A percentile compares a stretch with the other conserved stretches of the same genome.
These are phyloP conservation scores for Rhizopogon vesiculosus DNA, from an alignment of 768 basidiomycete species.

Conservation along the genomic window DNA sequence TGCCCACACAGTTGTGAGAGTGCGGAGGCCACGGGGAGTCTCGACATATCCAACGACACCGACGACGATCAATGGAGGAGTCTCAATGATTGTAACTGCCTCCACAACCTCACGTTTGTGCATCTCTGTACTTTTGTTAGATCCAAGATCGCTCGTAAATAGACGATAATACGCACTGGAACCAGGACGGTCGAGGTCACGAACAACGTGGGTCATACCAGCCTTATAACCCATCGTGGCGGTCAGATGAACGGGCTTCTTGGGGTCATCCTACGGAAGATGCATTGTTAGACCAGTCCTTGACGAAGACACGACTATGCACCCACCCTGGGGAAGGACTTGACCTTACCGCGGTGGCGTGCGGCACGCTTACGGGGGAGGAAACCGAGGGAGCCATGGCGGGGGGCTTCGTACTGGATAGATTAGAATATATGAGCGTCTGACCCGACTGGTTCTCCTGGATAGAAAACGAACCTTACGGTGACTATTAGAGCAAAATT, in stretches of 20 bases:
- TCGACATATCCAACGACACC: slow-evolving; percentile 99
- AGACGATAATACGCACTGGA: slow-evolving; percentile 69
- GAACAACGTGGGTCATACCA: slow-evolving; percentile 99
- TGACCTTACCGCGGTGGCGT: slow-evolving; percentile 98
- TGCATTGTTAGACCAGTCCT: slow-evolving; percentile 5
- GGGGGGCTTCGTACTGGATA: slow-evolving; percentile 91
- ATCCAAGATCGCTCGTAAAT: neutral
- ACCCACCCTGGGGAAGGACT: slow-evolving; percentile 96
- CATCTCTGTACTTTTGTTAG: slow-evolving; percentile 65
- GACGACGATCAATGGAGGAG: slow-evolving; percentile 93
- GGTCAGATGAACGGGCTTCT: slow-evolving; percentile 98
- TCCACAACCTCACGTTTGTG: slow-evolving; percentile 99
- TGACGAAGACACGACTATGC: neutral
- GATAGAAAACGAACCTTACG: slow-evolving; percentile 63
- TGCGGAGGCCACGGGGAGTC: slow-evolving; percentile 97
- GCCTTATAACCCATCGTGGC: slow-evolving; percentile 99
- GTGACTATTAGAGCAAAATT: slow-evolving; percentile 47
- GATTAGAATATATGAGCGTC: slow-evolving; percentile 20
- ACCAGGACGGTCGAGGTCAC: slow-evolving; percentile 98
- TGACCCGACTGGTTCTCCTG: slow-evolving; percentile 9
- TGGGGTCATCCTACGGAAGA: slow-evolving; percentile 85
- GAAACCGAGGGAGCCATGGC: slow-evolving; percentile 97
- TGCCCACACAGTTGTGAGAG: slow-evolving; percentile 98
- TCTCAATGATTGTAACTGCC: slow-evolving; percentile 94
- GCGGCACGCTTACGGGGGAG: slow-evolving; percentile 95